Evolutionary conservation across 495 filamentous ascomycete genomes (phyloP), one percentile per base, ranked within the genome.

Genomic region (Talaromyces nanjingensis): DNA sequence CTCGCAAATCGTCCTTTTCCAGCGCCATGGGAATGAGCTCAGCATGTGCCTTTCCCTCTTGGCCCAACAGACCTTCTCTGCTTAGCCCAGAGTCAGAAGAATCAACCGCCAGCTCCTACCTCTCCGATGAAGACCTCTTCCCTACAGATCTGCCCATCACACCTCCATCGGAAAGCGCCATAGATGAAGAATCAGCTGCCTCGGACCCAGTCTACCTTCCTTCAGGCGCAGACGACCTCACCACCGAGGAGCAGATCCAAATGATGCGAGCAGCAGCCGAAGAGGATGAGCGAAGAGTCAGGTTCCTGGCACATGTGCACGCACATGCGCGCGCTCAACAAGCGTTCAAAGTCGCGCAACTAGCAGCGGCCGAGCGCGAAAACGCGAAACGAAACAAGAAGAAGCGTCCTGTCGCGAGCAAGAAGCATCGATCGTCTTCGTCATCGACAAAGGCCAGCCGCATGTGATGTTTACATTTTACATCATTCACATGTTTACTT

Each of bases 41-140:
- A 25, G 74, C 80, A 22, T 84, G 81, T 66, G 81, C 81, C 9
- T 84, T 77, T 62, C 81, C 81, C 24, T 82, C 79, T 25, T 84
- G 81, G 81, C 81, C 81, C 27, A 79, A 81, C 66, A 66, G 81
- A 22, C 71, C 75, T 0, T 80, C 79, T 2, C 73, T 84, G 6
- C 67, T 76, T 57, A 77, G 67, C 63, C 68, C 68, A 64, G 72
- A 75, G 63, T 72, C 75, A 0, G 68, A 68, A 42, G 66, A 70
- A 12, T 75, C 76, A 0, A 74, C 68, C 14, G 72, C 74, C 42
- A 76, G 71, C 53, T 73, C 77, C 53, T 76, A 79, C 56, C 77
- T 84, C 62, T 81, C 81, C 6, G 81, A 84, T 62, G 81, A 84
- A 64, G 81, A 84, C 47, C 76, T 84, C 22, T 77, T 79, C 63